Percentiles rank a stretch among this genome's conserved stretches.
Evolutionary conservation across 495 filamentous ascomycete genomes (phyloP).

Genomic region (Lentithecium fluviatile): DNA sequence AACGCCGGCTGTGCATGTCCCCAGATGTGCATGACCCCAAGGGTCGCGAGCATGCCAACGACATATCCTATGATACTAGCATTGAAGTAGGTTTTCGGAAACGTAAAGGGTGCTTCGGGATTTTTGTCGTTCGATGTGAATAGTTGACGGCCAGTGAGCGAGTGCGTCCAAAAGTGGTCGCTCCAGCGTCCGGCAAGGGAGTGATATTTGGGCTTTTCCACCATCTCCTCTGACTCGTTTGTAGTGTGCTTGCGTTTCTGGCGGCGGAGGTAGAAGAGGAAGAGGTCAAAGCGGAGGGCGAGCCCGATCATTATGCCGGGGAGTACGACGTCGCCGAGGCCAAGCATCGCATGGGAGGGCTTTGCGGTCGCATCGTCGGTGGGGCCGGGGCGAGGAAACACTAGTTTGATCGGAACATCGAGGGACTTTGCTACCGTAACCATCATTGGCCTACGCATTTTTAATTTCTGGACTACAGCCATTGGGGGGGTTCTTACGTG

Average conservation of each 20-base stretch:
- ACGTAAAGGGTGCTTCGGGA: conserved; percentile 45
- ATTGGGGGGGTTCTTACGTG: conserved; percentile 55
- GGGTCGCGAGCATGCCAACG: conserved; percentile 72
- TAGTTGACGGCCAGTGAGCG: conserved; percentile 25
- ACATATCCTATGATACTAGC: conserved; percentile 76
- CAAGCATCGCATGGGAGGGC: conserved; percentile 72
- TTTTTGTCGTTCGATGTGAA: conserved; percentile 22
- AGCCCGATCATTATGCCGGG: conserved; percentile 89
- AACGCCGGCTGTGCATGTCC: conserved; percentile 87
- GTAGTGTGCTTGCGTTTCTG: conserved; percentile 37
- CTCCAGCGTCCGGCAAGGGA: conserved; percentile 71
- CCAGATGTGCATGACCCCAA: conserved; percentile 73
- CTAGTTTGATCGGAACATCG: conserved; percentile 89
- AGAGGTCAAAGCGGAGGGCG: conserved; percentile 87
- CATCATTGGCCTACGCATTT: conserved; percentile 69
- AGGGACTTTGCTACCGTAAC: conserved; percentile 87
- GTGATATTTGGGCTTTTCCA: conserved; percentile 57
- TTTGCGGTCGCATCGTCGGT: conserved; percentile 43
- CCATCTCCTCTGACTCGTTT: not conserved
- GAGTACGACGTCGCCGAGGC: conserved; percentile 90
- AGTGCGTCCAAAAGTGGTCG: conserved; percentile 75
- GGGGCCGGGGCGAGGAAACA: conserved; percentile 68
- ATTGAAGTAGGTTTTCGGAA: conserved; percentile 86
- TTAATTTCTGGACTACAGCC: conserved; percentile 3
- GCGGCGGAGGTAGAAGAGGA: conserved; percentile 70